These are phyloP conservation scores for Nicotiana rustica DNA, from an alignment of 305 asterid genomes.

Conservation along the genomic window DNA sequence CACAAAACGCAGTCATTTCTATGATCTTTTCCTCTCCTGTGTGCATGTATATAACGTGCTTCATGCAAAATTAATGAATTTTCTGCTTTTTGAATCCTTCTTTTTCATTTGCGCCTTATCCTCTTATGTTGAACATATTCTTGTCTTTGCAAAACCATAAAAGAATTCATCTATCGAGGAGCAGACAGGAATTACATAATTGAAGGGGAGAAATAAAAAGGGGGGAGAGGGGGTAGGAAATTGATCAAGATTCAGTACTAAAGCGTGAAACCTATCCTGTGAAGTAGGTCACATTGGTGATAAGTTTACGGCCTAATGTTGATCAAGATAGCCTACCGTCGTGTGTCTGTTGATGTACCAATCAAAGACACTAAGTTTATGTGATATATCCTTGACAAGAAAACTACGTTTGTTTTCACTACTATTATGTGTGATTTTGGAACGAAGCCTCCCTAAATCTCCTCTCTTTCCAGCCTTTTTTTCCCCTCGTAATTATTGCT, in stretches of 20 bases:
- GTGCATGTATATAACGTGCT: constrained; percentile 25
- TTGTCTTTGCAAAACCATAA: not conserved
- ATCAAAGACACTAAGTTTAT: not conserved
- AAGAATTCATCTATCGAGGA: not conserved
- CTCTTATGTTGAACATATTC: not conserved
- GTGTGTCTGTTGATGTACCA: not conserved
- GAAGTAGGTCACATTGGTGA: not conserved
- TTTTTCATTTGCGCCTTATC: not conserved
- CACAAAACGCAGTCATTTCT: not conserved
- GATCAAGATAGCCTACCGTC: not conserved
- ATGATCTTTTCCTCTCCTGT: not conserved
- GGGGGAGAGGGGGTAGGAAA: not conserved
- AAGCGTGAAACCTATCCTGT: not conserved
- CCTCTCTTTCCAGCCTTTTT: not conserved
- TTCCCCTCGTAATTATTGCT: not conserved
- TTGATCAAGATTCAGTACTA: not conserved
- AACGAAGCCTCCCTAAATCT: not conserved
- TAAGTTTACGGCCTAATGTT: not conserved
- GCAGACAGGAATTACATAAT: not conserved
- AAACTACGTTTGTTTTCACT: not conserved
- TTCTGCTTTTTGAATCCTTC: not conserved
- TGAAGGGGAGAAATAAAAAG: not conserved
- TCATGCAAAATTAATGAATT: not conserved
- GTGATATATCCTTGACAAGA: not conserved
- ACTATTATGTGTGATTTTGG: not conserved